Base-by-base conservation (phyloP, 2,329 filamentous ascomycete genomes). In the Elsinoe australis region DNA sequence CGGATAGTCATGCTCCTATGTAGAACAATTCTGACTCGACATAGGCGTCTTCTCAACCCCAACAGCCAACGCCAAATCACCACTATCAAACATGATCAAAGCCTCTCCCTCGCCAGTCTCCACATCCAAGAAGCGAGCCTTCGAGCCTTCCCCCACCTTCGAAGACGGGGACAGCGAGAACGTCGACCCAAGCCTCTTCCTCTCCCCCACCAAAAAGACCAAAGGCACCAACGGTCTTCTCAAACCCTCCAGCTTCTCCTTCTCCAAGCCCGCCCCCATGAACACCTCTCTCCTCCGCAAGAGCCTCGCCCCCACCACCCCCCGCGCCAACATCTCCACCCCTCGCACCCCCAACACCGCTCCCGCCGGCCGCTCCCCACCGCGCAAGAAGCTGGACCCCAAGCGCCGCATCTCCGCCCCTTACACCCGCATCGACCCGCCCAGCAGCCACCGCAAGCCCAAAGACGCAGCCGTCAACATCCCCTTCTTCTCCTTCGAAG, bases 401-500 rank as follows among this genome's bases (percentile, higher is more conserved):
- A 63, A 60, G 51, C 80, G 83, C 51, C 82, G 84, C 41, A 78
- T 79, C 51, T 75, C 74, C n/a, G 73, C 78, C 4, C 72, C 74
- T 10, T 80, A 82, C 64, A 71, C 76, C 35, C 84, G 87, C 38
- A 72, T 89, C 48, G 83, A 90, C 55, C 82, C 84, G 1, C 82
- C 85, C 1, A 67, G 75, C 10, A 81, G 82, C 62, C 66, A 68
- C 44, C 67, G 69, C 52, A 71, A 60, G 47, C 58, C 68, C n/a
- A 67, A 72, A 5, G 69, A 51, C 32, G 61, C 64, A 6, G 58
- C 58, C 4, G n/a, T n/a, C n/a, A n/a, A n/a, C n/a, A 63, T 83
- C 3, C 85, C 87, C 0, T 48, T 48, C 34, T 94, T 95, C 67
- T 89, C 84, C 47, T 80, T 95, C 51, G 85, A 92, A 61, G 84